Base-by-base conservation (phyloP, 106 monocot species). In the Cymbidium sinense region DNA sequence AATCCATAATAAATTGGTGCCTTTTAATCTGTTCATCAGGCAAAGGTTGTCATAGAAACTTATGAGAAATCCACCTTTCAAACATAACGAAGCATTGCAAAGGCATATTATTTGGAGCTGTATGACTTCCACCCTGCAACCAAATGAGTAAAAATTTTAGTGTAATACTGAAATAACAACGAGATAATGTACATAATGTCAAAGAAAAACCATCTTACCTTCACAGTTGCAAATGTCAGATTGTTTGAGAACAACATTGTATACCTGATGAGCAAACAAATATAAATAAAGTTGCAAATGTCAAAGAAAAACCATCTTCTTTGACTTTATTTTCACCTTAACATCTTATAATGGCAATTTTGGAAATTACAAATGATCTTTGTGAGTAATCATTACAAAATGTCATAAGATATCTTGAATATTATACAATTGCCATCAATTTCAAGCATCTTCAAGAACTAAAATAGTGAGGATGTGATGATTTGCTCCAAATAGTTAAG, bases 191-290 rank as follows among this genome's bases (percentile, higher is more conserved):
- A 67, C 2, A 33, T 25, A 67, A 10, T 9, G 20, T 47, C 47
- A 71, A 18, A 37, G 11, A 71, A 17, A 71, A 21, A 37, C 19
- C 37, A 31, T 21, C 4, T 7, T 37, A 2, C 71, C 36, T 37
- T 71, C 71, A 67, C 31, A 71, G 20, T 71, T 19, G 36, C 71
- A 34, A 71, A 71, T 20, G 71, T 71, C 20, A 71, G 15, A 29
- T 71, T 71, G 71, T 71, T 71, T 37, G 71, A 71, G 36, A 71
- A 71, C 15, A 71, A 7, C 36, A 71, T 71, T 37, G 71, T 71
- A 37, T 71, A 71, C 29, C 71, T 71, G 71, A 33, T 17, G 34
- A 71, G n/a, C 33, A 67, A 15, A 15, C 4, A 33, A 67, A 67
- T 25, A 4, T 4, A 39, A 0, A 7, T 39, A 4, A 39, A 39